Percentiles rank a stretch among this genome's conserved stretches.
These are phyloP conservation scores for Triticum urartu DNA, from an alignment of 176 grass and related monocot genomes.

Conservation along the genomic window DNA sequence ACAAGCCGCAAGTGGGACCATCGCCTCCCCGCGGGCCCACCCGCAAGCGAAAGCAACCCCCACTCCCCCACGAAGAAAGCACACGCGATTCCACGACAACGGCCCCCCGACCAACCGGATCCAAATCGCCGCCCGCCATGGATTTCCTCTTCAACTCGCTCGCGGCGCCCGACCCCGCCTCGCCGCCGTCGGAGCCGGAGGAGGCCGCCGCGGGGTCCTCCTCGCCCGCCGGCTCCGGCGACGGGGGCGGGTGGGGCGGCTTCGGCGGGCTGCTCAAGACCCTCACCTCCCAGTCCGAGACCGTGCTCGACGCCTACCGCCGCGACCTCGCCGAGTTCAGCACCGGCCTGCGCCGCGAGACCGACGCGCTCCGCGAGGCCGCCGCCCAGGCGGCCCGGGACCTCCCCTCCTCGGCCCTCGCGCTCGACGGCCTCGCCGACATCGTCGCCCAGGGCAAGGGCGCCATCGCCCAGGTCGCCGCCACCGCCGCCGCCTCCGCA, in stretches of 20 bases:
- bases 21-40: background rate
- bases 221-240: background rate
- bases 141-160: conserved; percentile 98
- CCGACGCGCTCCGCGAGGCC: conserved; percentile 67
- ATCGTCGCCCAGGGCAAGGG: conserved; percentile 94
- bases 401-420: conserved; percentile 53
- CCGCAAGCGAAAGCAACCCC: background rate
- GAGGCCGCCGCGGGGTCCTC: conserved; percentile 25
- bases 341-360: conserved; percentile 88
- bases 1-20: background rate
- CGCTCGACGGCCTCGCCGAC: conserved; percentile 63
- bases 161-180: conserved; percentile 36
- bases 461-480: conserved; percentile 45
- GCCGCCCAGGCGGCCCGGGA: conserved; percentile 55
- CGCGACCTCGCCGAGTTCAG: conserved; percentile 91
- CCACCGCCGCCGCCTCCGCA: conserved; percentile 15
- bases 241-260: conserved; percentile 43
- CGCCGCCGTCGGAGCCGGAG: background rate
- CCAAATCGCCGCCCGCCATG: conserved; percentile 51
- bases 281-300: conserved; percentile 80
- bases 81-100: background rate
- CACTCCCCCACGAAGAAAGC: background rate
- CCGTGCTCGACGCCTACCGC: conserved; percentile 84
- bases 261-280: conserved; percentile 75
- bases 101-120: background rate